Percentiles rank a stretch among this genome's conserved stretches.
Conservation (phyloP, 805 yeast genomes). For the Sugiyamaella lignohabitans region DNA sequence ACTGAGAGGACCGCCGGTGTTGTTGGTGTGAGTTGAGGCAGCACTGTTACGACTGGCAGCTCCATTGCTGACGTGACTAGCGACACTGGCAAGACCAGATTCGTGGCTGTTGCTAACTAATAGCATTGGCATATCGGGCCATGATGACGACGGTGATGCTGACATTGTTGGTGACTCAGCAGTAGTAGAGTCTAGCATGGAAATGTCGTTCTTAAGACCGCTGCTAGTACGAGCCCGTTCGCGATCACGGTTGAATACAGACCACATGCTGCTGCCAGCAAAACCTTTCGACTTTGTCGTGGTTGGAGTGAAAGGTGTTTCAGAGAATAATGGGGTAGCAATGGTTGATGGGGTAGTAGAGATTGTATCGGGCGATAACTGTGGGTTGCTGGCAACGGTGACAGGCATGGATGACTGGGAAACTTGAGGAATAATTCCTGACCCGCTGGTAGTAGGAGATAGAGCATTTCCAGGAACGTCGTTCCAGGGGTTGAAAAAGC, state of each 20-base stretch:
- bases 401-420: not conserved
- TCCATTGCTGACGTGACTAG: constrained; percentile 1
- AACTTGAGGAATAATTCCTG: not conserved
- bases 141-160: not conserved
- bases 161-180: not conserved
- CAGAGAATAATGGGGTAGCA: not conserved
- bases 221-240: not conserved
- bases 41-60: not conserved
- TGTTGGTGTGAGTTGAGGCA: constrained; percentile 5
- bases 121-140: constrained; percentile 1
- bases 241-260: constrained; percentile 9
- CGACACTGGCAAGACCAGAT: constrained; percentile 1
- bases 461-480: constrained; percentile 1
- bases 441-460: not conserved
- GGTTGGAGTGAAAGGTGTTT: not conserved
- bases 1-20: constrained; percentile 1
- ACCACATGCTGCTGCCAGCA: constrained; percentile 7
- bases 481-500: constrained; percentile 13
- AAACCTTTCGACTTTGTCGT: constrained; percentile 1
- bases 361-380: not conserved
- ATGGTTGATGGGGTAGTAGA: not conserved
- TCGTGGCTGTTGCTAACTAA: not conserved
- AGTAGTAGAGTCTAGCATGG: not conserved
- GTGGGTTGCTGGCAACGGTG: not conserved
- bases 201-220: not conserved